A percentile compares a stretch with the other conserved stretches of the same genome.
phyloP scores from a whole-genome alignment of 169 alveolate genomes.

The Plasmodium malariae region DNA sequence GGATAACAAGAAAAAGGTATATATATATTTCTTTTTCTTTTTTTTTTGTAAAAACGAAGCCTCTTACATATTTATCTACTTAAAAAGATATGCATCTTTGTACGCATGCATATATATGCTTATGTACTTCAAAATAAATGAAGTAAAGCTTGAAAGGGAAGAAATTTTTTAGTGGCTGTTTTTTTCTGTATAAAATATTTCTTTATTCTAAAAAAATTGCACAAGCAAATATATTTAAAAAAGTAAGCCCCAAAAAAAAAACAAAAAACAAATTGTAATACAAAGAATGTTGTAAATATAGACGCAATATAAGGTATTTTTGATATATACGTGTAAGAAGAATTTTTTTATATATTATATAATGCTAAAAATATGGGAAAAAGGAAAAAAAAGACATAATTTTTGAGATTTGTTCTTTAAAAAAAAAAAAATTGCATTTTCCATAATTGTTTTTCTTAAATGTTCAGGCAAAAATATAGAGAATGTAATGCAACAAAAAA shows the following conservation, averaged over 20 bases:
- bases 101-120: slow-evolving; percentile 6
- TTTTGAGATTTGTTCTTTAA: slow-evolving; percentile 16
- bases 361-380: not conserved
- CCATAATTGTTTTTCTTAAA: not conserved
- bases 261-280: not conserved
- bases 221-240: slow-evolving; percentile 4
- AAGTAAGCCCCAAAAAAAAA: not conserved
- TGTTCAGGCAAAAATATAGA: slow-evolving; percentile 13
- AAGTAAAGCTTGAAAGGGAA: not conserved
- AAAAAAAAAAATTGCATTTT: not conserved
- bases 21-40: no score
- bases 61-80: not conserved
- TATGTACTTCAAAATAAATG: not conserved
- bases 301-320: not conserved
- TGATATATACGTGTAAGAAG: not conserved
- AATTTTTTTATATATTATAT: not conserved
- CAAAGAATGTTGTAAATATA: slow-evolving; percentile 9
- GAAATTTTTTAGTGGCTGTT: slow-evolving; percentile 5
- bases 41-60: not conserved
- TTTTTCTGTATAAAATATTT: not conserved
- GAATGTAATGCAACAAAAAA: slow-evolving; percentile 11
- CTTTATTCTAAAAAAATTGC: not conserved
- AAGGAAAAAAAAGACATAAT: not conserved
- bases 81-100: not conserved
- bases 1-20: slow-evolving; percentile 2